Evolutionary conservation across 495 filamentous ascomycete genomes (phyloP).

Genomic region (Penicillium argentinense): DNA sequence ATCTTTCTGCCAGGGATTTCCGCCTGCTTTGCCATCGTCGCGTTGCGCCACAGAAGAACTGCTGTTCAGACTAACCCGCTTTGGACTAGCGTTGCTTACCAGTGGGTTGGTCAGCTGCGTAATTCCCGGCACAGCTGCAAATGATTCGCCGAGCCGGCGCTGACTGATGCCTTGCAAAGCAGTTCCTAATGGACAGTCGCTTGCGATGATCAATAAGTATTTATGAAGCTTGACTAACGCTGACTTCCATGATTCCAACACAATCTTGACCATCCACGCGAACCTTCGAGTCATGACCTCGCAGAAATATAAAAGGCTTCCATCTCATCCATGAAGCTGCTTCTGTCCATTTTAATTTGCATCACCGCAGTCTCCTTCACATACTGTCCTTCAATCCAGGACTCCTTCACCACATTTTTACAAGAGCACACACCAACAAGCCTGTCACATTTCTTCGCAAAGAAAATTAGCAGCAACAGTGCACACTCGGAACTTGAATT

Average conservation of each 20-base stretch:
- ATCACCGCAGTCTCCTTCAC: constrained; percentile 40
- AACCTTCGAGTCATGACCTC: constrained; percentile 15
- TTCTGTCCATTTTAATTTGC: constrained; percentile 44
- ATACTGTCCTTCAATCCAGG: constrained; percentile 24
- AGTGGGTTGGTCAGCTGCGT: constrained; percentile 28
- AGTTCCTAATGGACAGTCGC: constrained; percentile 4
- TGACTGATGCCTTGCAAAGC: constrained; percentile 35
- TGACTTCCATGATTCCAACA: constrained; percentile 8
- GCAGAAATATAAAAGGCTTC: constrained; percentile 35
- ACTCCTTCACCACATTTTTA: constrained; percentile 15
- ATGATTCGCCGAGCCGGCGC: constrained; percentile 12
- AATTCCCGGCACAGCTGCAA: background rate
- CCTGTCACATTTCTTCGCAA: constrained; percentile 17
- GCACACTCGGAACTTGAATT: constrained; percentile 3
- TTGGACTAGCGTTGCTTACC: constrained; percentile 28
- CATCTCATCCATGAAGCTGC: constrained; percentile 39
- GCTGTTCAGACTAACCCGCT: constrained; percentile 8
- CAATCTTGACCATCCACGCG: constrained; percentile 4
- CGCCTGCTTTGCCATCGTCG: no score
- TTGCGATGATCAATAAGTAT: background rate
- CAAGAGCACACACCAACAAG: constrained; percentile 16
- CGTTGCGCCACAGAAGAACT: no score
- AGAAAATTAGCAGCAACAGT: constrained; percentile 5
- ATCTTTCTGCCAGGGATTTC: no score
- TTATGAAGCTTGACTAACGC: constrained; percentile 26